phyloP scores from a whole-genome alignment of 169 alveolate species.

The Plasmodium fragile region DNA sequence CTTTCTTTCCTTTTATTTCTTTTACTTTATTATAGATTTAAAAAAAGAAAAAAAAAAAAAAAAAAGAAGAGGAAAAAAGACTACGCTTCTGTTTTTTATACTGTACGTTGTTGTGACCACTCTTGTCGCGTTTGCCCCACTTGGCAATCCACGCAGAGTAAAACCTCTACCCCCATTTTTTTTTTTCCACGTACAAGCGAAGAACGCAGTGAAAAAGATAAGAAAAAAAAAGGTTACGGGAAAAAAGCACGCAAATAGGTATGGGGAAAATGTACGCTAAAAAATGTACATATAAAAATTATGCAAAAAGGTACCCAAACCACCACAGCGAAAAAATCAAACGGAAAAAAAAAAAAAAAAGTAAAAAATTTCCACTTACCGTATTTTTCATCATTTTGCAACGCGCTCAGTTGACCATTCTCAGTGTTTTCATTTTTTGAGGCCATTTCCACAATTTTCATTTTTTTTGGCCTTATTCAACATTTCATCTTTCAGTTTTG shows the following conservation, averaged over 20 bases:
- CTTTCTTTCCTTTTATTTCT: not conserved
- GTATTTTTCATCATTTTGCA: not conserved
- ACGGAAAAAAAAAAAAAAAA: not conserved
- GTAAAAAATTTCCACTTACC: not conserved
- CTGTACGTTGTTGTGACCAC: not conserved
- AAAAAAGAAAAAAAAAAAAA: not conserved
- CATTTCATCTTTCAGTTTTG: not conserved
- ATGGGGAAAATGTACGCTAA: not conserved
- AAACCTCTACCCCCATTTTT: not conserved
- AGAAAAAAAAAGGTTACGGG: not conserved
- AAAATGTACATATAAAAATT: not conserved
- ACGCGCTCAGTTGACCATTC: not conserved
- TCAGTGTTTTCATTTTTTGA: not conserved
- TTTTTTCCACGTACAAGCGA: not conserved
- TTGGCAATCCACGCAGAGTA: not conserved
- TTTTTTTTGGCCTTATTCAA: not conserved
- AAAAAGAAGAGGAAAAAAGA: not conserved
- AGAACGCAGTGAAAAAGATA: not conserved
- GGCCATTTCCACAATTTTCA: not conserved
- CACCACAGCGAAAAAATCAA: not conserved
- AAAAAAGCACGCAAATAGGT: not conserved
- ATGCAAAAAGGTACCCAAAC: not conserved
- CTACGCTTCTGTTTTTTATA: not conserved
- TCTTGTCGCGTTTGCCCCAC: not conserved
- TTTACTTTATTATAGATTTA: not conserved